Base-by-base conservation (phyloP, 768 basidiomycete species). In the Phanerodontia chrysosporium region DNA sequence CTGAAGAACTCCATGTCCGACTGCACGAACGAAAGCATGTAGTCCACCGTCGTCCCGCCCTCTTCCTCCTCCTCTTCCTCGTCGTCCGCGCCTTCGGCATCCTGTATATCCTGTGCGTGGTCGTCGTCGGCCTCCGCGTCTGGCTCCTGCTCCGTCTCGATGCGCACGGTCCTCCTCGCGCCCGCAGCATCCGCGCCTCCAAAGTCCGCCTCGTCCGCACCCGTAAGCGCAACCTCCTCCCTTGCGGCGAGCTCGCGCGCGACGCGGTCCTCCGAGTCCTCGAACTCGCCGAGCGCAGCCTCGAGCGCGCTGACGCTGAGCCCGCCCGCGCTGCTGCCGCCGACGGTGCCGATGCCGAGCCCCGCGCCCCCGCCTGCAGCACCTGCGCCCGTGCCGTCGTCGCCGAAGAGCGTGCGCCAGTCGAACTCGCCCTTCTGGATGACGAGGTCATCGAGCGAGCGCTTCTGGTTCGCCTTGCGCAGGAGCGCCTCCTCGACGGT, bases 401-500 rank as follows among this genome's bases (percentile, higher is more conserved):
- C 89, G 39, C 78, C 80, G 67, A 97, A 84, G 61, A 96, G 75
- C 42, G 88, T 81, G 51, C 92, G 84, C 95, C 95, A 96, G 72
- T 97, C 94, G 67, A 98, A 98, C 70, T 90, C 92, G 48, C 95
- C 95, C 67, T 85, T 86, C 69, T 95, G 92, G 58, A 98, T 97
- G 65, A 98, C 93, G 52, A 97, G 78, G 60, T 84, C 87, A 69
- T 97, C 93, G 58, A 98, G 76, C 9, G 89, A 85, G 52, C 95
- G 87, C 73, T 98, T 98, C 75, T 98, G 95, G 65, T 98, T 95
- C n/a, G 95, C 95, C 71, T 96, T 97, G 62, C 88, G 87, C 30
- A 98, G 82, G 84, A 98, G 90, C 53, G 94, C 92, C 73, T 98
- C 95, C 72, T 98, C 95, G 30, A 98, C 93, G 0, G 95, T 95